Conservation (phyloP, 805 yeast genomes). For the Saturnispora sekii region DNA sequence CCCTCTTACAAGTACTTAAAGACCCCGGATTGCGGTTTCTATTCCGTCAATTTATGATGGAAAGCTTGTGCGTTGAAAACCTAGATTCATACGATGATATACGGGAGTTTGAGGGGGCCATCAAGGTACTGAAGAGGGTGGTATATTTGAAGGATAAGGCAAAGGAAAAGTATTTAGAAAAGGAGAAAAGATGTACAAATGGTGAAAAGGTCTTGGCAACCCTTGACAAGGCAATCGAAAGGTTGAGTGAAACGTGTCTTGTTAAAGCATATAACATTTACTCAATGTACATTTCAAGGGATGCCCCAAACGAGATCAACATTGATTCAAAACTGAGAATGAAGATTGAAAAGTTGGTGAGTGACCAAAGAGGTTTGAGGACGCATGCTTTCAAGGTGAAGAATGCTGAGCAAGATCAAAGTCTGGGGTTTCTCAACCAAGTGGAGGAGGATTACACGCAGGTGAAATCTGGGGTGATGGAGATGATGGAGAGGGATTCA, state of each 20-base stretch:
- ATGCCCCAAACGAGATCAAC: conserved; percentile 63
- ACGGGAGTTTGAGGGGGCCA: conserved; percentile 38
- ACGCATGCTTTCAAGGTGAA: conserved; percentile 10
- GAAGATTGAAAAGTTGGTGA: conserved; percentile 8
- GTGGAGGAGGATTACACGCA: conserved; percentile 37
- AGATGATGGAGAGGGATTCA: conserved; percentile 64
- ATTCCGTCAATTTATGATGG: conserved; percentile 55
- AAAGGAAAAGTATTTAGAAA: conserved; percentile 11
- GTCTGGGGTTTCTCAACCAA: conserved; percentile 29
- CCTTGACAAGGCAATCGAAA: conserved; percentile 30
- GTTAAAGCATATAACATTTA: conserved; percentile 56
- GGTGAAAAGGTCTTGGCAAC: conserved; percentile 22
- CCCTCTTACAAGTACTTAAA: conserved; percentile 35
- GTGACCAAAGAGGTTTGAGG: neutral
- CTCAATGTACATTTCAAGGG: conserved; percentile 52
- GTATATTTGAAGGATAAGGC: conserved; percentile 23
- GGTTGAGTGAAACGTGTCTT: conserved; percentile 44
- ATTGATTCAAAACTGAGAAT: conserved; percentile 34
- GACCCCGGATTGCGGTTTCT: conserved; percentile 73
- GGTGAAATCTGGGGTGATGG: conserved; percentile 40
- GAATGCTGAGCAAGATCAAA: conserved; percentile 24
- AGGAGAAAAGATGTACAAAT: neutral
- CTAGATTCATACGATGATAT: conserved; percentile 61
- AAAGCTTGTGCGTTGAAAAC: conserved; percentile 64
- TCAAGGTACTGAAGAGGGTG: conserved; percentile 34